Base-by-base conservation (phyloP, 306 rosid species). In the Echinosophora koreensis region DNA sequence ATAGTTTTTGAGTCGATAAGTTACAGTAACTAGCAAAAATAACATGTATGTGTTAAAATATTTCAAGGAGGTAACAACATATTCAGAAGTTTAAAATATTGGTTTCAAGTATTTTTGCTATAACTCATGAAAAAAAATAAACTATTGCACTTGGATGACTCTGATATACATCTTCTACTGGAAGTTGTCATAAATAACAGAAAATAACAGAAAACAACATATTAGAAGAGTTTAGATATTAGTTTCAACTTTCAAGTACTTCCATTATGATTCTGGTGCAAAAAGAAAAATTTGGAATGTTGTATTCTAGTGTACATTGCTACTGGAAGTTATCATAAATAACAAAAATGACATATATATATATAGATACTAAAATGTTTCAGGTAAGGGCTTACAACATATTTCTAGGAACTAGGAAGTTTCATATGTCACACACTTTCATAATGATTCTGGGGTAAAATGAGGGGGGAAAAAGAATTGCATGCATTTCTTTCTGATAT, bases 41-140 rank as follows among this genome's bases (percentile, higher is more conserved):
- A 32, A 42, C 52, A 73, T 41, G 9, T 18, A 32, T 37, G 30
- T 16, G 44, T 32, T 71, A 28, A 27, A 38, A 58, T 35, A 65
- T 72, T 80, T 22, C 52, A 42, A 72, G 75, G 14, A 66, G 32
- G 58, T 17, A 27, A 58, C 15, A 57, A 15, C 66, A 60, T 30
- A 74, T 60, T 74, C 1, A 60, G 51, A 58, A 18, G 15, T 39
- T 42, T 41, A 39, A 39, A 37, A 38, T 37, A 12, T 10, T 47
- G 15, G 67, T 71, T 64, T 41, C 16, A 9, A 18, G 42, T 35
- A 32, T 41, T 51, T 60, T 13, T 51, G 28, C 56, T 56, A 18
- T 34, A 35, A 15, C 17, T 54, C 27, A 12, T 22, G 30, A 46
- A 52, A 72, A 57, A 62, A 16, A 6, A 13, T 8, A 42, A 69